Evolutionary conservation across 2,329 filamentous ascomycete genomes (phyloP).

Genomic region (Cladophialophora bantiana): DNA sequence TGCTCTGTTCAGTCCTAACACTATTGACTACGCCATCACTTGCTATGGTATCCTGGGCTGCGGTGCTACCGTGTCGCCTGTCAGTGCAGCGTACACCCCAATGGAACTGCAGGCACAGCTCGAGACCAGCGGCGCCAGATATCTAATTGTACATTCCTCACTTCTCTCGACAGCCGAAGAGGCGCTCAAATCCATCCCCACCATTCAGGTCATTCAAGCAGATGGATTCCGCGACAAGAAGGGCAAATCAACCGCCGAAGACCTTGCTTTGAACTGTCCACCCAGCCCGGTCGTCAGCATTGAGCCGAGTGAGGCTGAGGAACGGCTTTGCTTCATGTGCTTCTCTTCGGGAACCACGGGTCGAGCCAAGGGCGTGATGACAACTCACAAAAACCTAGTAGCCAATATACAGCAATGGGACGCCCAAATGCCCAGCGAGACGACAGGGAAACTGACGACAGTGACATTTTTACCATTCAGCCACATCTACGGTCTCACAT

Average conservation of each 20-base stretch:
- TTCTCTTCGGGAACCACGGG: slow-evolving; percentile 79
- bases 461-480: slow-evolving; percentile 75
- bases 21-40: slow-evolving; percentile 78
- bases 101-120: slow-evolving; percentile 87
- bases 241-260: slow-evolving; percentile 54
- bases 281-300: slow-evolving; percentile 61
- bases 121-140: slow-evolving; percentile 76
- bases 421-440: slow-evolving; percentile 50
- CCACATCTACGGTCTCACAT: slow-evolving; percentile 75
- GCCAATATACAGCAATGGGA: slow-evolving; percentile 59
- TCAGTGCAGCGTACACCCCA: slow-evolving; percentile 84
- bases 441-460: slow-evolving; percentile 52
- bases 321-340: slow-evolving; percentile 68
- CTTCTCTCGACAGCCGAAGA: slow-evolving; percentile 69
- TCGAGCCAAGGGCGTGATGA: slow-evolving; percentile 81
- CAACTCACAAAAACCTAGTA: slow-evolving; percentile 77
- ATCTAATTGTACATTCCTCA: slow-evolving; percentile 74
- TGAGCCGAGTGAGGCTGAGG: slow-evolving; percentile 54
- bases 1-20: slow-evolving; percentile 74
- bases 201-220: slow-evolving; percentile 52
- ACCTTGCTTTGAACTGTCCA: slow-evolving; percentile 25
- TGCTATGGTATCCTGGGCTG: slow-evolving; percentile 84
- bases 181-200: slow-evolving; percentile 63
- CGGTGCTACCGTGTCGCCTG: slow-evolving; percentile 79
- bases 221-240: slow-evolving; percentile 77